Evolutionary conservation across 1,139 yeast species (phyloP), one percentile per base, ranked within the genome.

Genomic region (Candida sojae): DNA sequence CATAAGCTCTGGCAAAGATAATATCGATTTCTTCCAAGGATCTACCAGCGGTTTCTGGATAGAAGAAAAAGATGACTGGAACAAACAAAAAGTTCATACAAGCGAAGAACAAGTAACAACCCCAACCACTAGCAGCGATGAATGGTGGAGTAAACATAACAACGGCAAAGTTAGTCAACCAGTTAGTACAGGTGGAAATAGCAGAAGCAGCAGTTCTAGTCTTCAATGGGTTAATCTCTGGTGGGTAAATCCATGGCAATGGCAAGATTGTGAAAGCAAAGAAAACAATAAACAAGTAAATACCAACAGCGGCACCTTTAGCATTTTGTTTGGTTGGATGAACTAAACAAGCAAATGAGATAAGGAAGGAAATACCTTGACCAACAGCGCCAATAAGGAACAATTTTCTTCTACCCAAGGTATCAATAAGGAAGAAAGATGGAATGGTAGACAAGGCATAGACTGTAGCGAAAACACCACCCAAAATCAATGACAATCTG

Each of bases 381-480:
- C 82, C 82, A 45, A 62, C 45, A 38, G 83, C 80, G 58, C 84
- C 83, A 52, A 67, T 64, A 53, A 78, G 66, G 60, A 79, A 71
- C 60, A 79, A 69, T 48, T 74, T 82, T 75, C 96, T 83, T 63
- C 90, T 86, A 59, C 85, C 85, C 38, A 86, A 65, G 44, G 77
- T 73, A 59, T 88, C 93, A 60, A 85, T 74, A 57, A 82, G 63
- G 67, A 81, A 82, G 65, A 81, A 81, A 3, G 88, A 80, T 42
- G 87, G 86, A 56, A 82, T 72, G 35, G 90, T 82, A 47, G 82
- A 75, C 25, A 84, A 55, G 12, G 86, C 81, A 57, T 86, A 86
- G 47, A 82, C 71, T 44, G 85, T 81, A 13, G 86, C 73, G 57
- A 81, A 80, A 36, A 83, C 83, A 70, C 88, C 88, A 57, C 86